A percentile compares a stretch with the other conserved stretches of the same genome.
Conservation (phyloP, 1,284 basidiomycete genomes). For the Kalmanozyma brasiliensis region DNA sequence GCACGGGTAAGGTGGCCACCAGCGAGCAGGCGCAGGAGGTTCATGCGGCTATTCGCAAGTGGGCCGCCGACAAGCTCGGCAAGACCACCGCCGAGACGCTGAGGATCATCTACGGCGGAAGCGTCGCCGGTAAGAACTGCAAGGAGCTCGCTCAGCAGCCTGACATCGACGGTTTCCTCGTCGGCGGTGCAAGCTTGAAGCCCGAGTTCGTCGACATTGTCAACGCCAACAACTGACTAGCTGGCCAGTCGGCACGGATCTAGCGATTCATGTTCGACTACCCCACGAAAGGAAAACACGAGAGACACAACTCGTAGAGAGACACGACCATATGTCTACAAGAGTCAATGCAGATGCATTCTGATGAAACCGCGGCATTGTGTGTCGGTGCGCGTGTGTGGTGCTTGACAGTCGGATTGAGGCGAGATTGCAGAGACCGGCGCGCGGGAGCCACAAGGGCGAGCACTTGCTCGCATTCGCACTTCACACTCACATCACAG, state of each 20-base stretch:
- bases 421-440: too few relatives aligned
- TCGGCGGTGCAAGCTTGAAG: constrained; percentile 96
- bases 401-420: too few relatives aligned
- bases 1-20: constrained; percentile 94
- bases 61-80: constrained; percentile 78
- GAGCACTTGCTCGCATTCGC: too few relatives aligned
- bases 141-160: constrained; percentile 75
- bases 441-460: too few relatives aligned
- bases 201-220: constrained; percentile 85
- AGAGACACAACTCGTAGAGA: too few relatives aligned
- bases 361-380: too few relatives aligned
- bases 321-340: too few relatives aligned
- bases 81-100: constrained; percentile 78
- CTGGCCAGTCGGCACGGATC: constrained; percentile 38
- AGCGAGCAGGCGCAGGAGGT: constrained; percentile 89
- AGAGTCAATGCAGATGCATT: too few relatives aligned
- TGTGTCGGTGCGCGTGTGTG: too few relatives aligned
- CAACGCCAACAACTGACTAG: constrained; percentile 72
- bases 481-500: too few relatives aligned
- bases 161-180: constrained; percentile 98
- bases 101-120: constrained; percentile 95
- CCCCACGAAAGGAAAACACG: too few relatives aligned
- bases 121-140: constrained; percentile 87
- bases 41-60: constrained; percentile 84
- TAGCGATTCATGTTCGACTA: too few relatives aligned